Percentiles rank a stretch among this genome's conserved stretches.
phyloP scores from a whole-genome alignment of 345 rosid species.

The Hypericum perforatum region DNA sequence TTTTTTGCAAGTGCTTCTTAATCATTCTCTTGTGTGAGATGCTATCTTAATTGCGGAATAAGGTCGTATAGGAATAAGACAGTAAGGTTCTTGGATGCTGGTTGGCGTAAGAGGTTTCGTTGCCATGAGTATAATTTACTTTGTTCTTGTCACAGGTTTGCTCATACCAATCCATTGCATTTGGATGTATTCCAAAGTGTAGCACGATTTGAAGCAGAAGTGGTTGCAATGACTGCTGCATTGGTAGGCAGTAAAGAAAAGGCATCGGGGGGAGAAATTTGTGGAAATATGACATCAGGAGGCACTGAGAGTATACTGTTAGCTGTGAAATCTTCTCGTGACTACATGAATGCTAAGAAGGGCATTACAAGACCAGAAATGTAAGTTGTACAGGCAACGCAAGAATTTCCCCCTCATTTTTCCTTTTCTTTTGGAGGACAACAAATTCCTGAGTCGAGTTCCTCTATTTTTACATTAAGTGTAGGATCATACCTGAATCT shows the following conservation, averaged over 20 bases:
- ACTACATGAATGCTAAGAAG: conserved; percentile 76
- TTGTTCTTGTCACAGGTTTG: conserved; percentile 57
- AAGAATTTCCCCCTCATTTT: conserved; percentile 3
- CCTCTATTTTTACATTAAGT: too few species aligned
- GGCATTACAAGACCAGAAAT: conserved; percentile 90
- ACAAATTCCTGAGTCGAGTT: conserved; percentile 11
- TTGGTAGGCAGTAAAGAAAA: conserved; percentile 64
- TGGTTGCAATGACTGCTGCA: conserved; percentile 92
- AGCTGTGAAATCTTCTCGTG: conserved; percentile 91
- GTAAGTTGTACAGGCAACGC: conserved; percentile 23
- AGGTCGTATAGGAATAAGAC: too few species aligned
- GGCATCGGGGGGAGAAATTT: conserved; percentile 69
- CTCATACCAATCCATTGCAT: conserved; percentile 93
- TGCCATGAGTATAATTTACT: conserved; percentile 2
- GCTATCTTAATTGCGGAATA: too few species aligned
- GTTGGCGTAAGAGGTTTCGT: background rate
- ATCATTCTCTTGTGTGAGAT: too few species aligned
- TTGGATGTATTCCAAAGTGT: conserved; percentile 79
- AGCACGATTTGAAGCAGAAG: conserved; percentile 83
- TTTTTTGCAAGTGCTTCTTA: too few species aligned
- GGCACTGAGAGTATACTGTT: conserved; percentile 94
- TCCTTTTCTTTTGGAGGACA: background rate
- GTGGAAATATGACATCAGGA: conserved; percentile 99
- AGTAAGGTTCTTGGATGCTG: too few species aligned
- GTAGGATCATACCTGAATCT: conserved; percentile 90